These are phyloP conservation scores for Diplodia sapinea DNA, from an alignment of 2,329 filamentous ascomycete species.

Conservation along the genomic window DNA sequence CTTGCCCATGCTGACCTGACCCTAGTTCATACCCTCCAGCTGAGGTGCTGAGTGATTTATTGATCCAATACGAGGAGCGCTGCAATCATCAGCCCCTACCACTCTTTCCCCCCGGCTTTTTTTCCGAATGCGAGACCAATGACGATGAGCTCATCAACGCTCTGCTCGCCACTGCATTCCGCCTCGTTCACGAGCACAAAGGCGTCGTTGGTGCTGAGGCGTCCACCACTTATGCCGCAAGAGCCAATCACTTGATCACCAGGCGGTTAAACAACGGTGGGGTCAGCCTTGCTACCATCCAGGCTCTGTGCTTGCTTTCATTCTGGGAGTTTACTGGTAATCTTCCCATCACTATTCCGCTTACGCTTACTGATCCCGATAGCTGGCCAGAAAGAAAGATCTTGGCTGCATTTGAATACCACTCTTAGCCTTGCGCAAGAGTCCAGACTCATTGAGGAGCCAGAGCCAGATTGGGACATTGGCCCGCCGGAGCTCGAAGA, in stretches of 20 bases:
- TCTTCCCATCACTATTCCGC: too few relatives aligned
- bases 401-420: slow-evolving; percentile 2
- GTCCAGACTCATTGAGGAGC: not conserved
- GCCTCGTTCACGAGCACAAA: not conserved
- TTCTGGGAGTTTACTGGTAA: slow-evolving; percentile 22
- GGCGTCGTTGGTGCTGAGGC: not conserved
- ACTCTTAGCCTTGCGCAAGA: slow-evolving; percentile 7
- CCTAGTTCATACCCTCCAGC: not conserved
- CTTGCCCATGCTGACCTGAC: not conserved
- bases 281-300: slow-evolving; percentile 2
- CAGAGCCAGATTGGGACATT: slow-evolving; percentile 10
- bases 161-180: slow-evolving; percentile 1
- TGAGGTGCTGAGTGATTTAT: not conserved
- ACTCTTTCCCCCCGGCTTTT: not conserved
- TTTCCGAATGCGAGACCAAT: not conserved
- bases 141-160: not conserved
- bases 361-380: not conserved
- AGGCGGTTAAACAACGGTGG: not conserved
- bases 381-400: slow-evolving; percentile 10
- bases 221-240: not conserved
- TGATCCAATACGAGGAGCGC: slow-evolving; percentile 2
- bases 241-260: not conserved
- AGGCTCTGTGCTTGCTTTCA: slow-evolving; percentile 7
- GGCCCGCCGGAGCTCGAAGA: not conserved
- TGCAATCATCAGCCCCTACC: slow-evolving; percentile 21